phyloP scores from a whole-genome alignment of 225 moss, liverwort and hornwort genomes.

The Pleurozium schreberi region DNA sequence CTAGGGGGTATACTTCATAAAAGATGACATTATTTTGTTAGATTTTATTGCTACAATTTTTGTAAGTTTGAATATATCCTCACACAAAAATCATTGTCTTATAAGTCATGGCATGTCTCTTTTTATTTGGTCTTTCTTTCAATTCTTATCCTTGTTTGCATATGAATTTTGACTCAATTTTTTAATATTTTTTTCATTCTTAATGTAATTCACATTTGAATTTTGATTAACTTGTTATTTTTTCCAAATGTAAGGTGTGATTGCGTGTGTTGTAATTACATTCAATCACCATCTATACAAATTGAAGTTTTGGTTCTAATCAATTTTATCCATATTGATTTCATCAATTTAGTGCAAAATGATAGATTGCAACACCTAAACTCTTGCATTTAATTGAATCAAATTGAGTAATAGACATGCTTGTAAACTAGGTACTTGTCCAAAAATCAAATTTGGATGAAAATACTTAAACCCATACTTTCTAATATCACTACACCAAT shows the following conservation, averaged over 20 bases:
- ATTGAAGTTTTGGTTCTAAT: neutral
- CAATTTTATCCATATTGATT: neutral
- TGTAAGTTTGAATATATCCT: neutral
- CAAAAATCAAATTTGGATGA: neutral
- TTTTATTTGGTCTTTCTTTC: neutral
- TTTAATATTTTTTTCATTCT: neutral
- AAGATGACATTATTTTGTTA: neutral
- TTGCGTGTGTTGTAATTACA: neutral
- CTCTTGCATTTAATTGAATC: neutral
- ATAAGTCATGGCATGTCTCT: neutral
- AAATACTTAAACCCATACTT: neutral
- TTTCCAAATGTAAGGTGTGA: too few relatives aligned
- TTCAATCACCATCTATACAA: neutral
- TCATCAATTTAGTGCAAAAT: neutral
- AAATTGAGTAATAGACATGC: too few relatives aligned
- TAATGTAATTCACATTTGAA: neutral
- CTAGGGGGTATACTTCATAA: neutral
- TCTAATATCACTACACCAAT: neutral
- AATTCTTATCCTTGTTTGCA: neutral
- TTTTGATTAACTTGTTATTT: neutral
- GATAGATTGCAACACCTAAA: neutral
- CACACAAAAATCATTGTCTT: neutral
- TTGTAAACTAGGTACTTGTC: neutral
- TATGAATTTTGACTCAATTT: neutral
- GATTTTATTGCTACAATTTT: neutral